A percentile compares a stretch with the other conserved stretches of the same genome.
Conservation (phyloP, 768 basidiomycete genomes). For the Suillus variegatus region DNA sequence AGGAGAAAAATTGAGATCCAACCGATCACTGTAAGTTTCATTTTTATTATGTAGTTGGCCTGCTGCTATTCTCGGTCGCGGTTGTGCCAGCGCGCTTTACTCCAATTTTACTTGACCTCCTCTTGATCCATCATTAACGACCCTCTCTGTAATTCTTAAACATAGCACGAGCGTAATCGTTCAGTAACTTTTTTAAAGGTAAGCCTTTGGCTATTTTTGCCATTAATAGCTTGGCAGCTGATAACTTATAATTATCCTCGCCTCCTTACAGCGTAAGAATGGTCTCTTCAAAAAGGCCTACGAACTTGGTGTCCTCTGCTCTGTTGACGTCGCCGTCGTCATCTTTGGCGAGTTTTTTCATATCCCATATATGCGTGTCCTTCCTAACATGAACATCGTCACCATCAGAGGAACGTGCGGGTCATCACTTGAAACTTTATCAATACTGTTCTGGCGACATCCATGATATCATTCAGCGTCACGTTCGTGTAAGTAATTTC, state of each 20-base stretch:
- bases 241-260: conserved; percentile 35
- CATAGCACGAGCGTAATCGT: conserved; percentile 88
- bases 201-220: conserved; percentile 66
- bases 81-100: conserved; percentile 17
- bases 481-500: conserved; percentile 47
- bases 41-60: conserved; percentile 9
- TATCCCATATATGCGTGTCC: conserved; percentile 1
- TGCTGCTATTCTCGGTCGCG: conserved; percentile 23
- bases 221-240: conserved; percentile 33
- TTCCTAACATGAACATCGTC: conserved; percentile 36
- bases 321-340: conserved; percentile 86
- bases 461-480: conserved; percentile 68
- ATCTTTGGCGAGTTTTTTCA: conserved; percentile 63
- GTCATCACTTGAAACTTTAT: conserved; percentile 80
- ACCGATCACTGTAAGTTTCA: conserved; percentile 67
- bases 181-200: conserved; percentile 91
- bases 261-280: conserved; percentile 68
- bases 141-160: conserved; percentile 40
- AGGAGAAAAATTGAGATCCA: conserved; percentile 83
- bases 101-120: conserved; percentile 31
- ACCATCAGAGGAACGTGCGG: conserved; percentile 72
- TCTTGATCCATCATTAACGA: conserved; percentile 33
- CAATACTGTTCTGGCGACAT: conserved; percentile 79
- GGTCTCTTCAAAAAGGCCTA: conserved; percentile 92
- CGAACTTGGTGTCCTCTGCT: conserved; percentile 88